Base-by-base conservation (phyloP, 805 yeast species). In the Nakazawaea molendinolei region DNA sequence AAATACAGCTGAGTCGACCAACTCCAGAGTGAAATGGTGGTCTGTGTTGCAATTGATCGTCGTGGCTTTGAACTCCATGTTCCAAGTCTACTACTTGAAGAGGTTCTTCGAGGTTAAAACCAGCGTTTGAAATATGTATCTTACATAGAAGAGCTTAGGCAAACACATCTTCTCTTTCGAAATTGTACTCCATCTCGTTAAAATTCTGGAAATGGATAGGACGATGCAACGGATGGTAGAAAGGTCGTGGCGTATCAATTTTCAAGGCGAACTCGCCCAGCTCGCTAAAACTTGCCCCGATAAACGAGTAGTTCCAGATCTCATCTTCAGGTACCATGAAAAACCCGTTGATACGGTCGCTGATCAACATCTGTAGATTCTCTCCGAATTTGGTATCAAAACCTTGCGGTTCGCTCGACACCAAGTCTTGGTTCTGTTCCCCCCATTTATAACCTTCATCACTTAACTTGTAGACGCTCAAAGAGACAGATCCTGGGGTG, bases 11-110 rank as follows among this genome's bases (percentile, higher is more conserved):
- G 98, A 90, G 64, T 84, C 95, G 17, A 90, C 98, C 31, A 90
- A 90, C 61, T 81, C 92, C 38, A 78, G 98, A 52, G 97, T 90
- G 46, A 90, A 90, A 62, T 92, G 95, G 86, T 90, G 98, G 98
- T 85, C 95, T 19, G 70, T 86, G 22, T 82, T 89, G 71, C 98
- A 90, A 67, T 67, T 92, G 45, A 51, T 79, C 35, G 89, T 92
- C 38, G 97, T 90, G 31, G 82, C 81, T 13, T 74, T 71, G 43
- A 92, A 87, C 67, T 85, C 95, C 19, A 49, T 89, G 39, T 92
- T 92, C 76, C 98, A 90, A 64, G 87, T 90, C 44, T 83, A 84
- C 63, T 90, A 89, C 65, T 73, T 90, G 61, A 87, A 84, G 64
- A 76, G 97, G 52, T 92, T 90, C 66, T 90, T 90, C 56, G 97